Evolutionary conservation across 2,329 filamentous ascomycete species (phyloP), one percentile per base, ranked within the genome.

Genomic region (Colletotrichum graminicola): DNA sequence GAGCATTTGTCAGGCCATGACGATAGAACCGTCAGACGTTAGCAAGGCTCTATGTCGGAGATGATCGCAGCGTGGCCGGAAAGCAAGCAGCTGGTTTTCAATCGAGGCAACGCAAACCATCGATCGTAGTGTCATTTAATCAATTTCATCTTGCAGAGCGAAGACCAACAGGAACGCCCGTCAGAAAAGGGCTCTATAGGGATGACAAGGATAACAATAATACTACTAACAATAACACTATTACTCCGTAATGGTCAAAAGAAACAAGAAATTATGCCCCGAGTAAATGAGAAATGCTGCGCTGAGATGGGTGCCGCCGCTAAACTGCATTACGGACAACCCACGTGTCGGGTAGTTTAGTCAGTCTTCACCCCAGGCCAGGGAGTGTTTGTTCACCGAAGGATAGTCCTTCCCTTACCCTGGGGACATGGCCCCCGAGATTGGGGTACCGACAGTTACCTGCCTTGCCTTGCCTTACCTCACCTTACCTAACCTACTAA

Each of bases 241-340:
- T n/a, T n/a, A n/a, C n/a, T n/a, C n/a, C n/a, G n/a, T n/a, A 36
- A 36, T 45, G 47, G 6, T 23, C 23, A n/a, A 34, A 51, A 51
- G 45, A 62, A 51, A 51, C 49, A 43, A 43, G 26, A 70, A 18
- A 26, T 26, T 36, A 14, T 18, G 23, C 21, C 26, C 62, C 57
- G 41, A 55, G 47, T 21, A 51, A 67, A 55, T 43, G 43, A 32
- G 43, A 45, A 65, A 65, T 64, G 64, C 64, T 59, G 59, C 45
- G 59, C 36, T 67, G 64, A 67, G 59, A 36, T 43, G 45, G 62
- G 23, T 43, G 52, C 51, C 70, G 66, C 69, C 66, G 60, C 66
- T 66, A 71, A 66, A 62, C 66, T 70, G 60, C 55, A 60, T 70
- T 72, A 51, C 61, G 66, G 66, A 60, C 59, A 72, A 55, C 55